Conservation (phyloP, 75 land plant species). For the Isoetes taiwanensis region DNA sequence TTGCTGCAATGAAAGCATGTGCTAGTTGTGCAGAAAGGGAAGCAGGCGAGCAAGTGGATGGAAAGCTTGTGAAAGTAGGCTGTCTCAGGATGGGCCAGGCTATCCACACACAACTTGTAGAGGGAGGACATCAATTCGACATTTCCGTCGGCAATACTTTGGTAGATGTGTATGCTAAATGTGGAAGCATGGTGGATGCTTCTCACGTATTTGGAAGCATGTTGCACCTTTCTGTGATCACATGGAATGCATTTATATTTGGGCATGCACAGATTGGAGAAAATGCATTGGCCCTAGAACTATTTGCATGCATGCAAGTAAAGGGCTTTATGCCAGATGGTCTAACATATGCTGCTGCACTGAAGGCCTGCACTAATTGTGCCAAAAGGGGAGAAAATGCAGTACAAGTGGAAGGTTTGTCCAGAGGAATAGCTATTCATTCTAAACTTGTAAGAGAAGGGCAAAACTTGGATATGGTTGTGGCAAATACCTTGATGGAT, state of each 20-base stretch:
- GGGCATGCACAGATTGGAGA: neutral
- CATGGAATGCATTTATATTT: neutral
- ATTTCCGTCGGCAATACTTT: neutral
- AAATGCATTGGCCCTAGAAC: neutral
- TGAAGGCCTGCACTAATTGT: neutral
- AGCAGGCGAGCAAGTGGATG: too few relatives aligned
- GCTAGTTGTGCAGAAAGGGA: too few relatives aligned
- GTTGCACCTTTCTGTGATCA: neutral
- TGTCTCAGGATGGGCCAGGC: neutral
- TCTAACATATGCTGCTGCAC: neutral
- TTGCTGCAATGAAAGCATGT: conserved; percentile 4
- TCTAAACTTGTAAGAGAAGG: too few relatives aligned
- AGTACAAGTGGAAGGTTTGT: too few relatives aligned
- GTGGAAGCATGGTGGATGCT: conserved; percentile 3
- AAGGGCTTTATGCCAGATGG: neutral
- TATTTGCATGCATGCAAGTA: neutral
- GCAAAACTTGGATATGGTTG: too few relatives aligned
- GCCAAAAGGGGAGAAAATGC: neutral
- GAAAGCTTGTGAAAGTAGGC: too few relatives aligned
- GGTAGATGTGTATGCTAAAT: conserved; percentile 1
- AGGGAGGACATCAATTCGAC: neutral
- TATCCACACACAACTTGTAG: neutral
- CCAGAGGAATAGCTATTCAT: too few relatives aligned
- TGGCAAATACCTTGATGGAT: too few relatives aligned
- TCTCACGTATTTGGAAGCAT: neutral